These are phyloP conservation scores for Rhizophagus sp. DNA, from an alignment of 192 early-diverging fungal species.

Conservation along the genomic window DNA sequence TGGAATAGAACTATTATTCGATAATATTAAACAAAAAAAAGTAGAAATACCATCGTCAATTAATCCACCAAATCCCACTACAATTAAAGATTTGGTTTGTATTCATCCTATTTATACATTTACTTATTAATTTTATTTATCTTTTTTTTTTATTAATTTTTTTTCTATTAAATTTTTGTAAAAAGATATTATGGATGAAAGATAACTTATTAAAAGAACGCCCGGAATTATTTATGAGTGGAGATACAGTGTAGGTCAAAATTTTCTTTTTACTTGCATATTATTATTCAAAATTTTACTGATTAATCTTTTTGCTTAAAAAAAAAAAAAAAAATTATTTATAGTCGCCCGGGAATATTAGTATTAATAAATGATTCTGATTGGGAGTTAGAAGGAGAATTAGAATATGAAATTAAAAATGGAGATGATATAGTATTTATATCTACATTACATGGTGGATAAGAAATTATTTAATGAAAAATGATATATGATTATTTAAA, in stretches of 20 bases:
- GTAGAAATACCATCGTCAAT: constrained; percentile 50
- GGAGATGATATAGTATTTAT: constrained; percentile 90
- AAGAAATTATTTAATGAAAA: neutral
- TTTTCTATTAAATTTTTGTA: no score
- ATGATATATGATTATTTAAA: no score
- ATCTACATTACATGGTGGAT: constrained; percentile 98
- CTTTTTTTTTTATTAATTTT: no score
- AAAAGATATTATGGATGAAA: constrained; percentile 63
- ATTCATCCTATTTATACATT: neutral
- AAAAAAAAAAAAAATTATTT: neutral
- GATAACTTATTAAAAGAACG: constrained; percentile 71
- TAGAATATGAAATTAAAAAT: constrained; percentile 78
- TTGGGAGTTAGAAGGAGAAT: constrained; percentile 93
- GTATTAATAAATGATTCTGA: constrained; percentile 94
- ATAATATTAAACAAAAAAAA: constrained; percentile 63
- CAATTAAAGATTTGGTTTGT: constrained; percentile 54
- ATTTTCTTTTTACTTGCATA: neutral
- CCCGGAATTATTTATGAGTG: constrained; percentile 83
- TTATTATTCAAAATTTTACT: neutral
- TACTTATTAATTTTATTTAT: no score
- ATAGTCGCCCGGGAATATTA: constrained; percentile 90
- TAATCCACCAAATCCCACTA: constrained; percentile 31
- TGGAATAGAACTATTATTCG: constrained; percentile 91
- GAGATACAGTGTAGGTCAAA: constrained; percentile 74
- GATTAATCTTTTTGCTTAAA: neutral